Evolutionary conservation across 108 stramenopile genomes (phyloP).

Genomic region (Skeletonema grethae): DNA sequence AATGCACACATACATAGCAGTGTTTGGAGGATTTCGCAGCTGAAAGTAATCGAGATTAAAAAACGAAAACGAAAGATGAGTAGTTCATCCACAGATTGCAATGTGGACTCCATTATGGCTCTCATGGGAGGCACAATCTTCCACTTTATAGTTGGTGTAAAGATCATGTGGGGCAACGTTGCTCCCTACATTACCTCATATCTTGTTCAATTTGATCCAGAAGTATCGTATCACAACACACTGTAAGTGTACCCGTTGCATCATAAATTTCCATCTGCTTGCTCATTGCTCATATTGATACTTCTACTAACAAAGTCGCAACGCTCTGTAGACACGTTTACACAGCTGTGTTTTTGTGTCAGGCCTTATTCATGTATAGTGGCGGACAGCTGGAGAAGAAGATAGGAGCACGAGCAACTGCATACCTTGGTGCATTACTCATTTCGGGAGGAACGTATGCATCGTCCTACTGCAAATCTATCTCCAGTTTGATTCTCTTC

Average conservation of each 20-base stretch:
- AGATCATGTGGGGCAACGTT: conserved; percentile 55
- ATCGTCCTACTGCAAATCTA: conserved; percentile 31
- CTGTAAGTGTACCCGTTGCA: conserved; percentile 27
- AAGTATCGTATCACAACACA: conserved; percentile 34
- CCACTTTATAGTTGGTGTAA: conserved; percentile 51
- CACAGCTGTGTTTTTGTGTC: conserved; percentile 44
- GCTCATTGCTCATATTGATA: no score
- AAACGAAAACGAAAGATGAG: conserved; percentile 11
- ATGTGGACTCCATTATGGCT: conserved; percentile 41
- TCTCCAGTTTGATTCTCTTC: conserved; percentile 22
- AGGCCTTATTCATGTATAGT: conserved; percentile 48
- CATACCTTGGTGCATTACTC: conserved; percentile 30
- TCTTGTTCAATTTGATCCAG: conserved; percentile 45
- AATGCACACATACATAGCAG: no score
- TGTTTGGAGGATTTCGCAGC: no score
- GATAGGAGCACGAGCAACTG: conserved; percentile 33
- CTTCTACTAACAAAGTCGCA: no score
- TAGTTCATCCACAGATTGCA: conserved; percentile 15
- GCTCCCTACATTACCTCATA: conserved; percentile 54
- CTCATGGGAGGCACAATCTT: conserved; percentile 51
- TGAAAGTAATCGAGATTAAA: no score
- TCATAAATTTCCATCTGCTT: no score
- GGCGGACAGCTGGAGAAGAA: conserved; percentile 48
- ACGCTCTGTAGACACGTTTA: no score
- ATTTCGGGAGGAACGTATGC: conserved; percentile 41